phyloP scores from a whole-genome alignment of 192 early-diverging fungal species.

The Linnemannia zychae region DNA sequence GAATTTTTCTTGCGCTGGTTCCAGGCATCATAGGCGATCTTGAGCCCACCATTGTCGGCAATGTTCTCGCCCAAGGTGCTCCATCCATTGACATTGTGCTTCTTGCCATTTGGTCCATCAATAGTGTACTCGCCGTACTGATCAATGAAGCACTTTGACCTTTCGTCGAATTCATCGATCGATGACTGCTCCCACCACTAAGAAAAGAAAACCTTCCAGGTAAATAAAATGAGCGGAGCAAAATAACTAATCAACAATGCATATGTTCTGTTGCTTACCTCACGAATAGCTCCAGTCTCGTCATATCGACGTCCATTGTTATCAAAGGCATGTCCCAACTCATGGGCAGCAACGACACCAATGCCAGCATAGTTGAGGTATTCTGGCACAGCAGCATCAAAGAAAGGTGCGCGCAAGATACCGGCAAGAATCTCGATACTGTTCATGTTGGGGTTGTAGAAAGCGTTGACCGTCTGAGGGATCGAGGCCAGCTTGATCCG shows the following conservation, averaged over 20 bases:
- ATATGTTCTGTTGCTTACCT: conserved; percentile 12
- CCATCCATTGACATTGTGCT: conserved; percentile 61
- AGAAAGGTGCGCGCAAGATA: conserved; percentile 74
- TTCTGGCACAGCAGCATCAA: conserved; percentile 61
- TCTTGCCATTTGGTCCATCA: conserved; percentile 41
- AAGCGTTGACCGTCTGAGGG: conserved; percentile 69
- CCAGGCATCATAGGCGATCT: conserved; percentile 64
- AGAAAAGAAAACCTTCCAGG: no score
- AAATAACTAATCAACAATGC: conserved; percentile 59
- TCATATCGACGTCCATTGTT: conserved; percentile 65
- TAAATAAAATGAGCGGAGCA: background rate
- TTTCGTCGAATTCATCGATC: conserved; percentile 59
- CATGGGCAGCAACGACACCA: conserved; percentile 78
- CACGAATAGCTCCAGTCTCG: conserved; percentile 13
- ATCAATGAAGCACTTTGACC: conserved; percentile 72
- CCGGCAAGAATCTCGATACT: conserved; percentile 58
- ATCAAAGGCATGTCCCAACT: conserved; percentile 73
- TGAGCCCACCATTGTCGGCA: conserved; percentile 78
- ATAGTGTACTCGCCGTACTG: conserved; percentile 71
- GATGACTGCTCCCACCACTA: conserved; percentile 81
- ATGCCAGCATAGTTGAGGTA: conserved; percentile 76
- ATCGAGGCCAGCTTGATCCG: conserved; percentile 56
- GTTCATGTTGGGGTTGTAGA: conserved; percentile 58
- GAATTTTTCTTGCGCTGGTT: background rate
- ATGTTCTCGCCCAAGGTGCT: conserved; percentile 74